phyloP scores from a whole-genome alignment of 148 eudicot species.

The Vaccinium vitisidaea region DNA sequence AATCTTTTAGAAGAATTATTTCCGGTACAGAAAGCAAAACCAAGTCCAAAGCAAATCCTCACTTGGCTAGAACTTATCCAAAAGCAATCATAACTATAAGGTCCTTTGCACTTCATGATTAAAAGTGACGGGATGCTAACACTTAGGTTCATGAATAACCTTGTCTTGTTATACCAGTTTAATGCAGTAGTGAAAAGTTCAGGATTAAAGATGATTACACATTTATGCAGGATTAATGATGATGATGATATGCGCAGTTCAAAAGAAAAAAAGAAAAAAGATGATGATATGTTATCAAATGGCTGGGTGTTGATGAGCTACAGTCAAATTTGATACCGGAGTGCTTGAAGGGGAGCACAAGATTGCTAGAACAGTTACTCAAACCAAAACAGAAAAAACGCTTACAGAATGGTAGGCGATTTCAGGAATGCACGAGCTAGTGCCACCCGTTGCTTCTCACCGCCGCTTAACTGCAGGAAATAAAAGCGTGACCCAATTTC shows the following conservation, averaged over 20 bases:
- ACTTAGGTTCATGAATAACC: background rate
- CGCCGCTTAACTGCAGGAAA: conserved; percentile 88
- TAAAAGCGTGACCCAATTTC: background rate
- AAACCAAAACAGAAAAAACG: conserved; percentile 13
- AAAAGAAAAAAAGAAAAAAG: background rate
- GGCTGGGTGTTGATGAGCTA: background rate
- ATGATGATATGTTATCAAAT: background rate
- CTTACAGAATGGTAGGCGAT: conserved; percentile 85
- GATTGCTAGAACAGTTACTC: background rate
- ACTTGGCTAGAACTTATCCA: background rate
- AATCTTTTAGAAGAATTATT: background rate
- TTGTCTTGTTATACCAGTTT: background rate
- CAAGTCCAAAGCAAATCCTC: background rate
- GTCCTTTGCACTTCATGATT: background rate
- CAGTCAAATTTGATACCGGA: background rate
- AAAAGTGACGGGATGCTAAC: background rate
- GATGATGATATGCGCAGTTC: too few species aligned
- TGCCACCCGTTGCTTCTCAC: conserved; percentile 97
- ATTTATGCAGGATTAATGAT: background rate
- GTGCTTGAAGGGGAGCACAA: background rate
- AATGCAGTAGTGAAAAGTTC: background rate
- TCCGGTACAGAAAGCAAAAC: background rate
- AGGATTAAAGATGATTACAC: background rate
- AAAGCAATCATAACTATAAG: background rate
- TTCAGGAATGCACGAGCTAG: conserved; percentile 96